These are phyloP conservation scores for Tuber umbilicatum DNA, from an alignment of 495 filamentous ascomycete genomes.

Conservation along the genomic window DNA sequence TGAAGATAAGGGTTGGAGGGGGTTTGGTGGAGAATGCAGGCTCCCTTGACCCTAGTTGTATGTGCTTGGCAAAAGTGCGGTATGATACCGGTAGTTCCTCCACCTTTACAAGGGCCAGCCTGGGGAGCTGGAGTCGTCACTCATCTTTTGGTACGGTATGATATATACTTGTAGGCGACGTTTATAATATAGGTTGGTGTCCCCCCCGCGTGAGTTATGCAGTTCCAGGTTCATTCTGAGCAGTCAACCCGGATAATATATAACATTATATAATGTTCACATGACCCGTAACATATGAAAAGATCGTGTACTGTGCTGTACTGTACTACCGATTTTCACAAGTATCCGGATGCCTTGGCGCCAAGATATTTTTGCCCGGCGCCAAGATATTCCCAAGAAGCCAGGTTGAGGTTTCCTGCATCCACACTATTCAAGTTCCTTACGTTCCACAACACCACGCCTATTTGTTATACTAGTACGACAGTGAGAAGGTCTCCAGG, in stretches of 20 bases:
- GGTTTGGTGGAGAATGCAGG: neutral
- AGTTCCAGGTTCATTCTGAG: neutral
- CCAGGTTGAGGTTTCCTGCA: too few relatives aligned
- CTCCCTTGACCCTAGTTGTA: neutral
- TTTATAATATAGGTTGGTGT: neutral
- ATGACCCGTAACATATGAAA: neutral
- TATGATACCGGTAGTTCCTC: neutral
- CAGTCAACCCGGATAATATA: neutral
- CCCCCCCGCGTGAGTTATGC: neutral
- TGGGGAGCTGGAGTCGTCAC: neutral
- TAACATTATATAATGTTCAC: too few relatives aligned
- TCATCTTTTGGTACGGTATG: neutral
- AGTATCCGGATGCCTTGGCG: too few relatives aligned
- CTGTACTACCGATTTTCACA: too few relatives aligned
- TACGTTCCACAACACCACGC: too few relatives aligned
- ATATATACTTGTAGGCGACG: too few relatives aligned
- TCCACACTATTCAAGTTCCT: too few relatives aligned
- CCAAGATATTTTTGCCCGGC: too few relatives aligned
- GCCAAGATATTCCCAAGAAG: too few relatives aligned
- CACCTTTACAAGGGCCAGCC: neutral
- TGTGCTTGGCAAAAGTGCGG: neutral
- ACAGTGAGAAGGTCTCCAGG: too few relatives aligned
- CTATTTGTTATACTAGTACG: too few relatives aligned
- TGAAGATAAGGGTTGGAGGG: neutral
- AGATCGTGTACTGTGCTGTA: neutral